Evolutionary conservation across 2,329 filamentous ascomycete species (phyloP).

Genomic region (Penicillium sp.): DNA sequence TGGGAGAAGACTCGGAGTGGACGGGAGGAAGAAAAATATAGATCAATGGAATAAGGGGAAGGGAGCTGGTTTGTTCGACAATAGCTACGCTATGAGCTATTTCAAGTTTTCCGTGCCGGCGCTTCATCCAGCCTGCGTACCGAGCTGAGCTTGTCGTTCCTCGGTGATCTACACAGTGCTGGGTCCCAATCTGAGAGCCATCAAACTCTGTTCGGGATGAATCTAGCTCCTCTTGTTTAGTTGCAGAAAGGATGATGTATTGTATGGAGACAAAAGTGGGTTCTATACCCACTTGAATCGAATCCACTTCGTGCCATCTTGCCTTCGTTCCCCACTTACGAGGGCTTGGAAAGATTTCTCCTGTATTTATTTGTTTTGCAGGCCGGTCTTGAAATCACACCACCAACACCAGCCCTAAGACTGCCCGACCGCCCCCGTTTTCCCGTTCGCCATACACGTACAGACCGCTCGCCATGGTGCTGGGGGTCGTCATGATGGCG

Average conservation of each 20-base stretch:
- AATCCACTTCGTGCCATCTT: conserved; percentile 11
- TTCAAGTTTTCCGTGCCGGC: conserved; percentile 8
- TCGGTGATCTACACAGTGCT: conserved; percentile 13
- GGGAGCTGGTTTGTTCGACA: neutral
- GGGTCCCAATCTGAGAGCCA: conserved; percentile 6
- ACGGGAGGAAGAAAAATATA: conserved; percentile 11
- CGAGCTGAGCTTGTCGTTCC: neutral
- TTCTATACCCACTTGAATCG: conserved; percentile 12
- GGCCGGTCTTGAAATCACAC: conserved; percentile 4
- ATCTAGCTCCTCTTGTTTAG: conserved; percentile 13
- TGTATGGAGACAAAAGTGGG: conserved; percentile 9
- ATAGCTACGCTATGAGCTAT: conserved; percentile 3
- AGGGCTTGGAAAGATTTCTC: conserved; percentile 9
- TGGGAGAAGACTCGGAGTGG: conserved; percentile 1
- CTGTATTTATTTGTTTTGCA: conserved; percentile 19
- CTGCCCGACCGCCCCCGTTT: too few species aligned
- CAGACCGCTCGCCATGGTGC: conserved; percentile 22
- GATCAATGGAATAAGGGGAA: conserved; percentile 5
- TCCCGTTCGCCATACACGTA: too few species aligned
- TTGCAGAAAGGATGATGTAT: conserved; percentile 22
- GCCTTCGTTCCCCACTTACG: neutral
- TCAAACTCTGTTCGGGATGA: conserved; percentile 6
- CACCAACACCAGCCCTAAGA: conserved; percentile 2
- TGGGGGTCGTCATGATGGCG: conserved; percentile 30
- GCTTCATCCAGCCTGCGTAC: neutral